phyloP scores from a whole-genome alignment of 148 eudicot species.

The Oxyria digyna region DNA sequence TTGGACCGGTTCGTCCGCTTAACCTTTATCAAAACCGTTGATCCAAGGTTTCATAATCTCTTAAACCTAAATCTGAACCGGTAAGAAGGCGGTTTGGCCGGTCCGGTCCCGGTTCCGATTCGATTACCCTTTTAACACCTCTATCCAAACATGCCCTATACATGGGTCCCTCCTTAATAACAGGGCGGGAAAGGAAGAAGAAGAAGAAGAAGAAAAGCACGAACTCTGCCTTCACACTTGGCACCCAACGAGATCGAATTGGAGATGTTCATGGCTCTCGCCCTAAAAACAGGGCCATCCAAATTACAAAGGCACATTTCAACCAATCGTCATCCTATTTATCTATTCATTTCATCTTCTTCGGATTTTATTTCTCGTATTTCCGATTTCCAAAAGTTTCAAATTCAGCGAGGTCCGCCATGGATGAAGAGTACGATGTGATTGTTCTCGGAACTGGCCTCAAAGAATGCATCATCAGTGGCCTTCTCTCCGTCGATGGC shows the following conservation, averaged over 20 bases:
- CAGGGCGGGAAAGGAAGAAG: no score
- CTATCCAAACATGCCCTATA: no score
- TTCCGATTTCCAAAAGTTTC: background rate
- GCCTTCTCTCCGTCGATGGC: slow-evolving; percentile 46
- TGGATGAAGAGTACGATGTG: slow-evolving; percentile 51
- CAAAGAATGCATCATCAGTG: slow-evolving; percentile 52
- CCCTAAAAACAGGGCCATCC: background rate
- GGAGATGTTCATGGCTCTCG: slow-evolving; percentile 7
- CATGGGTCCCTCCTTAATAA: no score
- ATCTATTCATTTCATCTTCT: background rate
- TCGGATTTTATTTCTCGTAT: background rate
- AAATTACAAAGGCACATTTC: background rate
- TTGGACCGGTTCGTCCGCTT: no score
- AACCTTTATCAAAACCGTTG: no score
- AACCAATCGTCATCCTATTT: background rate
- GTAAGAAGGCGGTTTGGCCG: no score
- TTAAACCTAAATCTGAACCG: no score
- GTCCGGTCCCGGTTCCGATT: no score
- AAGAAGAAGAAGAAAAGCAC: background rate
- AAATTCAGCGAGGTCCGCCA: background rate
- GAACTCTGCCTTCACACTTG: slow-evolving; percentile 4
- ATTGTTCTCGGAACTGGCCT: slow-evolving; percentile 48
- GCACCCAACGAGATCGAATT: background rate
- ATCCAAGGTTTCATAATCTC: no score
- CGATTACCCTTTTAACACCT: no score